Conservation (phyloP, 2,329 filamentous ascomycete species). For the Sporothrix globosa region DNA sequence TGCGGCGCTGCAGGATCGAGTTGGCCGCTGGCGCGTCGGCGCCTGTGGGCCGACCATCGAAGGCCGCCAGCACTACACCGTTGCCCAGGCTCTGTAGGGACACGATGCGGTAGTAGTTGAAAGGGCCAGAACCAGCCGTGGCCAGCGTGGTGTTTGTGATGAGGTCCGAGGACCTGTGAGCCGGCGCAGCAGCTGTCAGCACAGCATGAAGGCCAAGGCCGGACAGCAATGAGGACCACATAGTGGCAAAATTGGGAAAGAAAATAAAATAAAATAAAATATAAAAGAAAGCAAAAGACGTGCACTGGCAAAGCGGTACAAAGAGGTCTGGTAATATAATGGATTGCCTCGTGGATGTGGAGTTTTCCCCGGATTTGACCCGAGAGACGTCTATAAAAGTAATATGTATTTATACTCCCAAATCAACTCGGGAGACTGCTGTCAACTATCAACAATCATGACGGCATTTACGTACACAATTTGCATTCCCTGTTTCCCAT, state of each 20-base stretch:
- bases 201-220: neutral
- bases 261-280: neutral
- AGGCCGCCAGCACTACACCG: neutral
- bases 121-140: neutral
- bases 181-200: neutral
- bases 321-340: neutral
- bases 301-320: too few relatives aligned
- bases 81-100: neutral
- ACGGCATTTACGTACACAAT: neutral
- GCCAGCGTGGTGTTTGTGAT: constrained; percentile 1
- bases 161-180: neutral
- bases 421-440: neutral
- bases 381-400: neutral
- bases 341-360: neutral
- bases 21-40: neutral
- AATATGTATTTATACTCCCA: constrained; percentile 12
- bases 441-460: neutral
- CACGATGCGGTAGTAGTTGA: constrained; percentile 5
- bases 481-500: neutral
- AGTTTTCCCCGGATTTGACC: neutral
- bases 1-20: constrained; percentile 1
- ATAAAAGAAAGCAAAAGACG: neutral
- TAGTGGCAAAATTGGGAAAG: neutral
- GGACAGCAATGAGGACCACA: neutral
- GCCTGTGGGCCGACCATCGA: neutral